Evolutionary conservation across 495 filamentous ascomycete genomes (phyloP), one percentile per base, ranked within the genome.

Genomic region (Penicillium robsamsonii): DNA sequence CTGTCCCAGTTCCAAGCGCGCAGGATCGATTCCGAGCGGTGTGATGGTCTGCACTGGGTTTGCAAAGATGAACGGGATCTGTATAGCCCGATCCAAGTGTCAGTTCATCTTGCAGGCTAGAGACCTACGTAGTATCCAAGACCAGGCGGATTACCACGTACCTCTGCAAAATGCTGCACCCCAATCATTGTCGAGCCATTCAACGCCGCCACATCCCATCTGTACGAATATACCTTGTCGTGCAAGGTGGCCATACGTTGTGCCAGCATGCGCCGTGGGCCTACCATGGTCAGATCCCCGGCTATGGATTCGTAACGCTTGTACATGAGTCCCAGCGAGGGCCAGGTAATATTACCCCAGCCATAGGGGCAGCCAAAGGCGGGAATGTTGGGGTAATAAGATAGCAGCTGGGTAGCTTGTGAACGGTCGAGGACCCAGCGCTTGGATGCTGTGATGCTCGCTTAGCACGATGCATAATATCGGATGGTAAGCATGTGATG

Each of bases 231-330:
- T 0, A 84, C 79, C 6, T 70, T 55, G 6, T 78, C 50, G 5
- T 65, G 66, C 15, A 61, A 65, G 0, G 43, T 53, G 8, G 79
- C 67, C 77, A 81, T 84, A 0, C 74, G 62, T 50, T 79, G 50
- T 41, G 78, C 79, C 30, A 80, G 75, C 46, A 77, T 67, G 22
- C 84, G 77, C 8, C 83, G 76, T 13, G 76, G 77, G 9, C 78
- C 79, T 15, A 75, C 76, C 75, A 87, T 83, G 53, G 75, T 67
- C 1, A 80, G 33, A 66, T 86, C 83, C 2, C 79, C 81, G 0
- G 77, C 75, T 49, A 81, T 79, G 4, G 81, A 80, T 10, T 71
- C 70, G 17, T 75, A 75, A 1, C 83, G 78, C 22, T 81, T 80
- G 56, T 76, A 84, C 63, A 79, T 70, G 5, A 74, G 61, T 0